These are phyloP conservation scores for Fusarium sp. DNA, from an alignment of 2,329 filamentous ascomycete species.

Conservation along the genomic window DNA sequence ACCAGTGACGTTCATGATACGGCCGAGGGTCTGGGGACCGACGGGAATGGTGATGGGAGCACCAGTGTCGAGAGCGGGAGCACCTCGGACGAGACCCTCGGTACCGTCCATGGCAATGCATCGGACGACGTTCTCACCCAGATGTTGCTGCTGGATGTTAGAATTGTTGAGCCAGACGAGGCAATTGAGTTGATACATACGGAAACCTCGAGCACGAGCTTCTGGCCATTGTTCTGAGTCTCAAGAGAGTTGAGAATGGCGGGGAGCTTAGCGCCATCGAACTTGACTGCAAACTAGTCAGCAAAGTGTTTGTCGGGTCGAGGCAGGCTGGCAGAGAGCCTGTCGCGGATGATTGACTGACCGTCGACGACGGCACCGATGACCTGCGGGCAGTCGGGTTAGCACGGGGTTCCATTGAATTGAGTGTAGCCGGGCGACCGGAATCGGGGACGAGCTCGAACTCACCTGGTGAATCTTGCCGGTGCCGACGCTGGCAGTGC, in stretches of 20 bases:
- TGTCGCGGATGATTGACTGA: slow-evolving; percentile 63
- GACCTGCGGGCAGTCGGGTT: slow-evolving; percentile 70
- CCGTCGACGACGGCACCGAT: slow-evolving; percentile 99
- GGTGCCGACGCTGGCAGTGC: slow-evolving; percentile 67
- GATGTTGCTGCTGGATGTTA: slow-evolving; percentile 84
- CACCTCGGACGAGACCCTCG: slow-evolving; percentile 97
- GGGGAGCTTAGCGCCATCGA: slow-evolving; percentile 92
- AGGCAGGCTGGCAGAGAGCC: slow-evolving; percentile 18
- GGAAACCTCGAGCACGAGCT: slow-evolving; percentile 95
- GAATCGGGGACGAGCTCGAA: slow-evolving; percentile 29
- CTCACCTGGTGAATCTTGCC: slow-evolving; percentile 78
- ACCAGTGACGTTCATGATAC: slow-evolving; percentile 99
- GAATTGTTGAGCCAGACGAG: slow-evolving; percentile 27
- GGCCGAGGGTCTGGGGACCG: slow-evolving; percentile 91
- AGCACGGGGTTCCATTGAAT: slow-evolving; percentile 30
- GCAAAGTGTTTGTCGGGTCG: slow-evolving; percentile 16
- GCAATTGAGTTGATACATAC: slow-evolving; percentile 65
- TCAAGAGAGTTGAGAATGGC: slow-evolving; percentile 97
- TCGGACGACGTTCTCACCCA: slow-evolving; percentile 98
- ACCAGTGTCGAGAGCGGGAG: slow-evolving; percentile 87
- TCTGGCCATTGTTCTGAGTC: slow-evolving; percentile 91
- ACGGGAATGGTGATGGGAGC: slow-evolving; percentile 96
- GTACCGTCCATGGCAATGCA: slow-evolving; percentile 99
- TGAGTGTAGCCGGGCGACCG: slow-evolving; percentile 38
- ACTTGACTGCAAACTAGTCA: slow-evolving; percentile 80